Evolutionary conservation across 257 asterid species (phyloP), one percentile per base, ranked within the genome.

Genomic region (Solanum microdontum): DNA sequence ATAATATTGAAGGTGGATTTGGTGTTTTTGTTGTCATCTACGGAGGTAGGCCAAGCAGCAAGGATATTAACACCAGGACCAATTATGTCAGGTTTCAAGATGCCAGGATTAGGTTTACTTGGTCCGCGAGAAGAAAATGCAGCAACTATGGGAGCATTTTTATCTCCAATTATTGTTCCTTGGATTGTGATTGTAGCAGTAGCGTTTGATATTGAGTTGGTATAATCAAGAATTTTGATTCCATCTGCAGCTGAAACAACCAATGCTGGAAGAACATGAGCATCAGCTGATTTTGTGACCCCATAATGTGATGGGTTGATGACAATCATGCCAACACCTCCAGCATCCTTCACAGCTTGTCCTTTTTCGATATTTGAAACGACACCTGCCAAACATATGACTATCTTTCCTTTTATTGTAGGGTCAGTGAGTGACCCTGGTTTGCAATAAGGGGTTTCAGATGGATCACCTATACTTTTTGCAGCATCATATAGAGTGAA

Each of bases 41-140:
- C 64, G 1, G 93, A 91, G 11, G 36, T 4, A 5, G 92, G 92
- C 92, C 93, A 94, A 8, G 94, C 93, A 1, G 94, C 94, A 2
- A 93, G 86, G 70, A 94, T 91, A 82, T 91, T 93, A 62, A 86
- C 91, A 1, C 96, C 97, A 0, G 97, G 98, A 66, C 95, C 95
- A 3, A 94, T 45, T 5, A 94, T 91, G 30, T 94, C 97, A 1
- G 96, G 98, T 74, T 94, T 94, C 34, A 94, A 70, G 64, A 94
- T 94, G 2, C 97, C 96, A 0, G 82, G 94, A 64, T 91, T 92
- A 2, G 26, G 39, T 2, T 0, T 0, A 51, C 30, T 91, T 0
- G 97, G 97, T 2, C 96, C 98, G 11, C 95, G 82, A 5, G 95
- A 80, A 1, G 98, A 93, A 84, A 91, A 93, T 2, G 86, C 24